Evolutionary conservation across 352 stramenopile genomes (phyloP).

Genomic region (Phytophthora uliginosa): DNA sequence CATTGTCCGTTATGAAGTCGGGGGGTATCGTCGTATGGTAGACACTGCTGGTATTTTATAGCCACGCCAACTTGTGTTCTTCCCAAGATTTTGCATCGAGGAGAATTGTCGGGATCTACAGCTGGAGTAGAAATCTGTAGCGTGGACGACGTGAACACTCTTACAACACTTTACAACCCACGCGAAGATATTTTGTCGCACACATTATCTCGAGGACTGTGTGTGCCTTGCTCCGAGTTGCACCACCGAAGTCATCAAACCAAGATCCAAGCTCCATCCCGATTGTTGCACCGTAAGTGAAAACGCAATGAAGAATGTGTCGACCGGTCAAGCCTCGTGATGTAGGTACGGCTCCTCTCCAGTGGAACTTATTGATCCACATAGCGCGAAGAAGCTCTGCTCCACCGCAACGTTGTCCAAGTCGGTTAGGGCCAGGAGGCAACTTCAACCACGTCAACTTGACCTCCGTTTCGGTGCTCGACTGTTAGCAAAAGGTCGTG

Average conservation of each 20-base stretch:
- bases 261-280: neutral
- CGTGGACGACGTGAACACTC: neutral
- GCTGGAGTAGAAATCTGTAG: too few species aligned
- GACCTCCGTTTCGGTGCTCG: neutral
- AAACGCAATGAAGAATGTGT: neutral
- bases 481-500: slow-evolving; percentile 8
- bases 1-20: too few species aligned
- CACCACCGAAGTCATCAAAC: neutral
- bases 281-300: neutral
- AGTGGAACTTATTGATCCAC: too few species aligned
- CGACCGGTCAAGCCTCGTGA: neutral
- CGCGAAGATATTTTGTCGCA: neutral
- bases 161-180: neutral
- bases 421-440: neutral
- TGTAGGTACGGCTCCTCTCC: neutral
- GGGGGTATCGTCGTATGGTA: too few species aligned
- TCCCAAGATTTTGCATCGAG: too few species aligned
- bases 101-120: too few species aligned
- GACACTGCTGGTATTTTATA: too few species aligned
- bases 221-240: neutral
- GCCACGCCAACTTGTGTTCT: too few species aligned
- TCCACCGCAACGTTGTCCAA: neutral
- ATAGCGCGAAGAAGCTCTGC: too few species aligned
- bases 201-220: neutral
- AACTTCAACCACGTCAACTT: neutral